Evolutionary conservation across 2,329 filamentous ascomycete genomes (phyloP).

Genomic region (Sporothrix inflata): DNA sequence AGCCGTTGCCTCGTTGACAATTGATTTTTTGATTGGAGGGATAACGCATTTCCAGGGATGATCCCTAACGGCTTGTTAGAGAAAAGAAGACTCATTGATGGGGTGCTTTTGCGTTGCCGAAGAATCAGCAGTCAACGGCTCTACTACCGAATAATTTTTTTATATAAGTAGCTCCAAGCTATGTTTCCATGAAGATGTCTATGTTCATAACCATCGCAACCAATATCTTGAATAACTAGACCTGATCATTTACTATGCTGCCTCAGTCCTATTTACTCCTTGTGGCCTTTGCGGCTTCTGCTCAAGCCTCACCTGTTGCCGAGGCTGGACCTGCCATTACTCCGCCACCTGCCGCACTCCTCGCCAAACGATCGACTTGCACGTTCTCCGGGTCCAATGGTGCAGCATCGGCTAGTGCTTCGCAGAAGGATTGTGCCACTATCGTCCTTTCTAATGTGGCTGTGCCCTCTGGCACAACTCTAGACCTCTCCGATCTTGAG

Average conservation of each 20-base stretch:
- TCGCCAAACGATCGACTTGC: conserved; percentile 30
- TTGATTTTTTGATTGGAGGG: background rate
- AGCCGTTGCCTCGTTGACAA: background rate
- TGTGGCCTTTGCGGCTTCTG: background rate
- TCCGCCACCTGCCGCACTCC: background rate
- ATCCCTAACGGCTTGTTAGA: too few species aligned
- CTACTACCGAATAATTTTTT: too few species aligned
- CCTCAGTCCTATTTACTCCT: background rate
- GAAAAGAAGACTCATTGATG: too few species aligned
- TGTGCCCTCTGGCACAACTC: conserved; percentile 61
- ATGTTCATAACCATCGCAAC: too few species aligned
- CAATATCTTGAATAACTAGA: too few species aligned
- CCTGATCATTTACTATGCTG: too few species aligned
- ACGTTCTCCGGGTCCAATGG: conserved; percentile 31
- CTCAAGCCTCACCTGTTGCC: conserved; percentile 11
- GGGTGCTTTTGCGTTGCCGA: too few species aligned
- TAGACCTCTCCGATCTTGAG: conserved; percentile 59
- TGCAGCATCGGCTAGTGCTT: conserved; percentile 27
- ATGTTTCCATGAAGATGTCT: too few species aligned
- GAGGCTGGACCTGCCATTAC: conserved; percentile 21
- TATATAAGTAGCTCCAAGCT: too few species aligned
- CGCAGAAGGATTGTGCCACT: conserved; percentile 50
- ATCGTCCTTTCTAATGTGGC: conserved; percentile 57
- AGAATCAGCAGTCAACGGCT: too few species aligned
- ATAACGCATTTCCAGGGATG: conserved; percentile 5